Evolutionary conservation across 768 basidiomycete genomes (phyloP).

Genomic region (Serpula lacrymans): DNA sequence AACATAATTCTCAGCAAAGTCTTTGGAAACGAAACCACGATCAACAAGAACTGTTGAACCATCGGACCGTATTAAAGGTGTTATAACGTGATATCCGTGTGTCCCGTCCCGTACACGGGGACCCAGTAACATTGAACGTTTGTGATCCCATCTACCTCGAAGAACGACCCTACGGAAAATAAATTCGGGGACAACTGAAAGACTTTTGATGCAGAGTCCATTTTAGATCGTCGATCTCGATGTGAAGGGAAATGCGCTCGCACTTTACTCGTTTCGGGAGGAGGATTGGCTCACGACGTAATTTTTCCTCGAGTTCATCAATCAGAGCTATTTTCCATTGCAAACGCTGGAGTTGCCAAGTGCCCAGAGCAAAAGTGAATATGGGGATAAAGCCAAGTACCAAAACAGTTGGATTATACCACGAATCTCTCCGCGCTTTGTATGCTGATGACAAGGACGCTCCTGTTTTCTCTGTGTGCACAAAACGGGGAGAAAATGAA

Average conservation of each 20-base stretch:
- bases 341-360: conserved; percentile 91
- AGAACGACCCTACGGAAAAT: conserved; percentile 81
- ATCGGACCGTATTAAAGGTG: conserved; percentile 75
- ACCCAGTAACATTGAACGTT: conserved; percentile 73
- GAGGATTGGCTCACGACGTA: conserved; percentile 71
- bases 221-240: conserved; percentile 17
- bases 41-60: conserved; percentile 89
- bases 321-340: conserved; percentile 95
- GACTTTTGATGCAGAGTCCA: conserved; percentile 34
- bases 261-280: conserved; percentile 89
- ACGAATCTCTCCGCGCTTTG: conserved; percentile 54
- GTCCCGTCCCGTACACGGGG: conserved; percentile 89
- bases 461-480: conserved; percentile 15
- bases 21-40: conserved; percentile 80
- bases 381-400: conserved; percentile 84
- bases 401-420: conserved; percentile 68
- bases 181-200: conserved; percentile 83
- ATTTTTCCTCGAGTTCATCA: conserved; percentile 88
- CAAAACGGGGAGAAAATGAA: conserved; percentile 7
- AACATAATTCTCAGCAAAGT: conserved; percentile 40
- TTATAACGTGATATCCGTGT: conserved; percentile 84
- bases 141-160: conserved; percentile 75
- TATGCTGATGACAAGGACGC: conserved; percentile 43
- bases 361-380: conserved; percentile 85
- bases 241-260: conserved; percentile 24